Evolutionary conservation across 352 stramenopile genomes (phyloP), one percentile per base, ranked within the genome.

Genomic region (Blastocystis sp.): DNA sequence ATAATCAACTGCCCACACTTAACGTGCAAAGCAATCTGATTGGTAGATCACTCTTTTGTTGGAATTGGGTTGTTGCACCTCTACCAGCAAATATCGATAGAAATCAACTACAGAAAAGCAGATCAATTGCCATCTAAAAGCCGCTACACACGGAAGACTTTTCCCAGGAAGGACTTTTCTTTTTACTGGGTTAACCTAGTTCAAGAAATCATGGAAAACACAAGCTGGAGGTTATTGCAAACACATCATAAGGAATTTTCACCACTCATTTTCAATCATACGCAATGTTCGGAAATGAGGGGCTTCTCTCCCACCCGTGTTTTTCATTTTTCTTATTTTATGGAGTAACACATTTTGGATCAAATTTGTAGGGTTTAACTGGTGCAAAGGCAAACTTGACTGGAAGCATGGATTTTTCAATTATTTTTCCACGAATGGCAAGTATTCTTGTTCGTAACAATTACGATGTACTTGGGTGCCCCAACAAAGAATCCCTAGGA

Each of bases 181-280:
- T 80, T 80, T 80, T 62, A 80, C 70, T 68, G 50, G 23, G 56
- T 56, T 34, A 29, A 56, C 20, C 66, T n/a, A 18, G n/a, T 77
- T 41, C 45, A 23, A 37, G 45, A 53, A 41, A 53, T 75, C 45
- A 9, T n/a, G 18, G 29, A 23, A 53, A 29, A 75, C 37, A 75
- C 13, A 59, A 13, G 50, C 50, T 59, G 20, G 20, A n/a, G 50
- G 20, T n/a, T n/a, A 13, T 59, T n/a, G 50, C 3, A n/a, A n/a
- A 59, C 50, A 59, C 50, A 13, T 59, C 1, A 59, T n/a, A n/a
- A 59, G 11, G 11, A 13, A 59, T 59, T 59, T 59, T 59, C 50
- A 1, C 50, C 50, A 13, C 50, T n/a, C 50, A 59, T 59, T 59
- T 13, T n/a, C 50, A 13, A n/a, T 59, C 20, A 13, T 59, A 59